These are phyloP conservation scores for Globisporangium apiculatum DNA, from an alignment of 352 stramenopile species.

Conservation along the genomic window DNA sequence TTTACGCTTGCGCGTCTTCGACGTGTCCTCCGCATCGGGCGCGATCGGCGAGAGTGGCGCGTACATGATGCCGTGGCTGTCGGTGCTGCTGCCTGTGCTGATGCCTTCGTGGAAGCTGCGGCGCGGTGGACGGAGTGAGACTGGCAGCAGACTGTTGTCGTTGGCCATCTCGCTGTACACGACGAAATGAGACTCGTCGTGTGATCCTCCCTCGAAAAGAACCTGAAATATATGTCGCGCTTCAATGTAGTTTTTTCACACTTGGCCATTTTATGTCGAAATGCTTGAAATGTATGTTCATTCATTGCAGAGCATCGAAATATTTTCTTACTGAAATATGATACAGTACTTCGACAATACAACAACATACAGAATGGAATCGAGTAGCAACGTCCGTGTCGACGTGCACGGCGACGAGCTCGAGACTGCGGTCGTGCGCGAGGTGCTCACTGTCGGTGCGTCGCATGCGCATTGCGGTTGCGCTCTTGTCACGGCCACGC, in stretches of 20 bases:
- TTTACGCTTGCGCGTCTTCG: conserved; percentile 12
- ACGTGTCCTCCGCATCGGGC: conserved; percentile 9
- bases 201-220: too few species aligned
- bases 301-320: too few species aligned
- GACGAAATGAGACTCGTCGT: too few species aligned
- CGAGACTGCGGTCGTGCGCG: conserved; percentile 13
- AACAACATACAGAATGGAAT: too few species aligned
- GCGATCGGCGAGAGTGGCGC: conserved; percentile 2
- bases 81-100: neutral
- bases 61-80: conserved; percentile 3
- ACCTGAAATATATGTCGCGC: too few species aligned
- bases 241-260: too few species aligned
- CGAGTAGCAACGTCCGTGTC: neutral
- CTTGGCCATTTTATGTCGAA: too few species aligned
- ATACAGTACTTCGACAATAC: too few species aligned
- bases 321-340: too few species aligned
- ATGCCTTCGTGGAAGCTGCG: neutral
- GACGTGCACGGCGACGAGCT: conserved; percentile 11
- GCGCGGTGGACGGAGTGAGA: conserved; percentile 2
- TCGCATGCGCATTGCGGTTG: neutral
- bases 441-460: conserved; percentile 21
- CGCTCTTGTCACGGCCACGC: neutral
- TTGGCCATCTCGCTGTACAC: too few species aligned
- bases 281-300: too few species aligned
- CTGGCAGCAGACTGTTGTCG: conserved; percentile 7